phyloP scores from a whole-genome alignment of 305 asterid genomes.

The Ruellia speciosa region DNA sequence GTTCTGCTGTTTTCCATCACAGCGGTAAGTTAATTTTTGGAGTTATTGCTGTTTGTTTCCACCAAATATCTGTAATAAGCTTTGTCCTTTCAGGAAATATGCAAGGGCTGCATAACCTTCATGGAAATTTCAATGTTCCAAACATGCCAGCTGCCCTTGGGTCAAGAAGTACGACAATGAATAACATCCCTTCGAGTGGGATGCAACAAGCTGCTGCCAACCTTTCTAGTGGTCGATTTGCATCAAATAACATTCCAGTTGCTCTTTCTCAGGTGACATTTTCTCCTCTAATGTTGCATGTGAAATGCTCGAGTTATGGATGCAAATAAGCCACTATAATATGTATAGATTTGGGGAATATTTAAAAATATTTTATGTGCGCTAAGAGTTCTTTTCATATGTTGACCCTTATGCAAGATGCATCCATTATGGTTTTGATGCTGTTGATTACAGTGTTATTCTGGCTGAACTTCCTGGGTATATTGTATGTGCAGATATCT shows the following conservation, averaged over 20 bases:
- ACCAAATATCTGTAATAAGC: conserved; percentile 20
- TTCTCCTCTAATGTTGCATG: conserved; percentile 12
- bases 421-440: conserved; percentile 15
- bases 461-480: conserved; percentile 12
- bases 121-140: conserved; percentile 76
- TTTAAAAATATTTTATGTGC: neutral
- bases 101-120: conserved; percentile 87
- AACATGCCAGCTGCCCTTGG: conserved; percentile 86
- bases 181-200: conserved; percentile 78
- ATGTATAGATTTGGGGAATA: neutral
- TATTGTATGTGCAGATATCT: conserved; percentile 60
- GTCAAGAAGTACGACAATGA: conserved; percentile 74
- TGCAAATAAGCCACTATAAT: conserved; percentile 6
- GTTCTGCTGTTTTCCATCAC: conserved; percentile 80
- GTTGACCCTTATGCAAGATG: conserved; percentile 18
- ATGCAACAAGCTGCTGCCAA: conserved; percentile 79
- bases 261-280: conserved; percentile 76
- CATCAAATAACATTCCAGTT: conserved; percentile 79
- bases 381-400: conserved; percentile 1
- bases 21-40: conserved; percentile 50
- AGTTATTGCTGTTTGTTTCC: conserved; percentile 14
- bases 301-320: conserved; percentile 15
- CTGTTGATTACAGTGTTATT: conserved; percentile 8
- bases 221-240: conserved; percentile 81
- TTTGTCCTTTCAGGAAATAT: conserved; percentile 61